Evolutionary conservation across 2,329 filamentous ascomycete genomes (phyloP).

Genomic region (Colletotrichum sp.): DNA sequence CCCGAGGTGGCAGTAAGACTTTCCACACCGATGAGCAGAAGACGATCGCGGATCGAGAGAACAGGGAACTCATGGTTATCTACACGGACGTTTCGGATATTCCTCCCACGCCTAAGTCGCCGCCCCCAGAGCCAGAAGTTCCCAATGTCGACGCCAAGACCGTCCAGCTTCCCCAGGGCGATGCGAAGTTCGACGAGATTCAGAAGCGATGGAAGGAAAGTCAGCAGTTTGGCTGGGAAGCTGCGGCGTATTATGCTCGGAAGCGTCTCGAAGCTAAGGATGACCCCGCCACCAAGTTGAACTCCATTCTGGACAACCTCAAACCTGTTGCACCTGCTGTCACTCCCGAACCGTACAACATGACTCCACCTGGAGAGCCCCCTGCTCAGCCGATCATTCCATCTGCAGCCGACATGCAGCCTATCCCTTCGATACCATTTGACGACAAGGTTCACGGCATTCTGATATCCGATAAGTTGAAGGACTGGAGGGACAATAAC

Average conservation of each 20-base stretch:
- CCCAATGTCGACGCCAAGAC: conserved; percentile 30
- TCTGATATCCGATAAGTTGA: conserved; percentile 48
- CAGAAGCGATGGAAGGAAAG: conserved; percentile 54
- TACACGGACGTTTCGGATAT: conserved; percentile 61
- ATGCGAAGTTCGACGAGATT: conserved; percentile 51
- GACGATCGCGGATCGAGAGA: conserved; percentile 61
- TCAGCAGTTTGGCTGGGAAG: conserved; percentile 46
- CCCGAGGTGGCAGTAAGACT: conserved; percentile 55
- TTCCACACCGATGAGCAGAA: conserved; percentile 63
- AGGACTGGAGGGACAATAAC: conserved; percentile 47
- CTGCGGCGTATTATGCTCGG: conserved; percentile 47
- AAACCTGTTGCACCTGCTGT: conserved; percentile 16
- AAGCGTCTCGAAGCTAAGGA: conserved; percentile 46
- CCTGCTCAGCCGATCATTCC: conserved; percentile 29
- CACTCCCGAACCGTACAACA: conserved; percentile 19
- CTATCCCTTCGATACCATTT: conserved; percentile 35
- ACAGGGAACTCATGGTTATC: conserved; percentile 65
- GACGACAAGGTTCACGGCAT: conserved; percentile 47
- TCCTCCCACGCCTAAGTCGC: conserved; percentile 61
- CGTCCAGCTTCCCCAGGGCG: conserved; percentile 41
- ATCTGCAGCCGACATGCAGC: conserved; percentile 33
- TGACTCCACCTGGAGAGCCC: conserved; percentile 18
- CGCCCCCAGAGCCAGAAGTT: conserved; percentile 38
- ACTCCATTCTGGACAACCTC: conserved; percentile 40
- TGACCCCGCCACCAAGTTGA: conserved; percentile 39